Percentiles rank a stretch among this genome's conserved stretches.
These are phyloP conservation scores for Tulasnella sp. DNA, from an alignment of 768 basidiomycete genomes.

Conservation along the genomic window DNA sequence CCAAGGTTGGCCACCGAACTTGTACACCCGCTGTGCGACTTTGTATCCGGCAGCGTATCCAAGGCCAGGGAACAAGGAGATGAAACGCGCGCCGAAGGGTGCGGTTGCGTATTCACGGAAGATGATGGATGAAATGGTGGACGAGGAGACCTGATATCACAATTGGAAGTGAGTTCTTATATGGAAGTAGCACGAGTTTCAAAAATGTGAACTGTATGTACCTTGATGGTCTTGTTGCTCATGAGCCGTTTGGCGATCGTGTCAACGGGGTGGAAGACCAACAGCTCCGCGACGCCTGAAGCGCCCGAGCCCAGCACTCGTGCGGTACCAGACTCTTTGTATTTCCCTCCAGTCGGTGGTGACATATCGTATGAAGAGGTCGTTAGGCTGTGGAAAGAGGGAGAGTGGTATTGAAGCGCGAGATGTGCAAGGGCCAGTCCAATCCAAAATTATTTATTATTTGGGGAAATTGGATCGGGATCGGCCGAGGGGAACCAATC, in stretches of 20 bases:
- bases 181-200: background rate
- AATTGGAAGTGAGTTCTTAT: background rate
- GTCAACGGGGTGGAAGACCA: slow-evolving; percentile 93
- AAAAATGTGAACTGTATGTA: slow-evolving; percentile 23
- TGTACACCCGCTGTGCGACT: slow-evolving; percentile 86
- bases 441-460: background rate
- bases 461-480: no score
- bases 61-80: slow-evolving; percentile 95
- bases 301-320: slow-evolving; percentile 85
- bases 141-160: slow-evolving; percentile 44
- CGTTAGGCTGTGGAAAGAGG: background rate
- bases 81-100: slow-evolving; percentile 51
- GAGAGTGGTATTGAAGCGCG: background rate
- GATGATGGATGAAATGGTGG: slow-evolving; percentile 62
- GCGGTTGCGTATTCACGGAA: slow-evolving; percentile 78
- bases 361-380: slow-evolving; percentile 32
- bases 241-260: slow-evolving; percentile 98
- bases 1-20: slow-evolving; percentile 97
- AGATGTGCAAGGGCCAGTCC: background rate
- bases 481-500: no score
- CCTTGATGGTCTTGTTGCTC: slow-evolving; percentile 84
- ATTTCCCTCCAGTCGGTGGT: slow-evolving; percentile 36
- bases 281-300: slow-evolving; percentile 91
- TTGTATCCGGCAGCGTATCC: slow-evolving; percentile 99
- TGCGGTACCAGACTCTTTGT: slow-evolving; percentile 80